Conservation (phyloP, 768 basidiomycete genomes). For the Strobilomyces dryophilus region DNA sequence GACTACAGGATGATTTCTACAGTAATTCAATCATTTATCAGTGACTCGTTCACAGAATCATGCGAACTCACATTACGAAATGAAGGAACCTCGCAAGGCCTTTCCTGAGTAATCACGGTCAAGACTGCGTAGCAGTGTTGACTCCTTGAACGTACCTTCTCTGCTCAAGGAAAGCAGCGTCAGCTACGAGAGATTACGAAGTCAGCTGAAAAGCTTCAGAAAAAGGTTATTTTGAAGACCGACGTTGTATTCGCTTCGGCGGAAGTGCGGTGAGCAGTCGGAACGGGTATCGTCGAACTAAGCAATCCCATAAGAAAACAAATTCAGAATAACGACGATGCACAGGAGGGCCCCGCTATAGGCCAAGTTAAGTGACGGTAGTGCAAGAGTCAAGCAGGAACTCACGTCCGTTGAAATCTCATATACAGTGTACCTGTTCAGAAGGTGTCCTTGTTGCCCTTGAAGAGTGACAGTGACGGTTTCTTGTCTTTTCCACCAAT, state of each 20-base stretch:
- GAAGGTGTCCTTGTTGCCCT: conserved; percentile 89
- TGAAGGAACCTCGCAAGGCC: conserved; percentile 78
- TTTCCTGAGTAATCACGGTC: conserved; percentile 44
- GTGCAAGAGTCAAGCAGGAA: conserved; percentile 10
- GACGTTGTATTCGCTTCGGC: conserved; percentile 89
- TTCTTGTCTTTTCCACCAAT: conserved; percentile 89
- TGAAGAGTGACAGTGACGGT: conserved; percentile 64
- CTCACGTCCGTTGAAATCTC: conserved; percentile 74
- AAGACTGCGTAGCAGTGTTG: background rate
- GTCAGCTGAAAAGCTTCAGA: no score
- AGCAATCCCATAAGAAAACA: conserved; percentile 81
- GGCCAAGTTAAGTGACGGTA: background rate
- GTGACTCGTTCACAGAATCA: background rate
- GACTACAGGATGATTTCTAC: conserved; percentile 86
- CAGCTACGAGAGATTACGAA: conserved; percentile 45
- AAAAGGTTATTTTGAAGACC: conserved; percentile 29
- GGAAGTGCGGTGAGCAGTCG: conserved; percentile 82
- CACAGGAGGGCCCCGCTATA: conserved; percentile 63
- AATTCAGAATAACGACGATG: conserved; percentile 92
- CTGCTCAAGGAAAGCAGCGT: conserved; percentile 89
- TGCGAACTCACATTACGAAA: conserved; percentile 61
- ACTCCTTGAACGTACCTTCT: conserved; percentile 51
- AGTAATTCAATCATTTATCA: background rate
- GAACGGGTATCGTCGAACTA: conserved; percentile 89
- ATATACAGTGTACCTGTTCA: conserved; percentile 85